Evolutionary conservation across 2,329 filamentous ascomycete genomes (phyloP).

Genomic region (Botrytis elliptica): DNA sequence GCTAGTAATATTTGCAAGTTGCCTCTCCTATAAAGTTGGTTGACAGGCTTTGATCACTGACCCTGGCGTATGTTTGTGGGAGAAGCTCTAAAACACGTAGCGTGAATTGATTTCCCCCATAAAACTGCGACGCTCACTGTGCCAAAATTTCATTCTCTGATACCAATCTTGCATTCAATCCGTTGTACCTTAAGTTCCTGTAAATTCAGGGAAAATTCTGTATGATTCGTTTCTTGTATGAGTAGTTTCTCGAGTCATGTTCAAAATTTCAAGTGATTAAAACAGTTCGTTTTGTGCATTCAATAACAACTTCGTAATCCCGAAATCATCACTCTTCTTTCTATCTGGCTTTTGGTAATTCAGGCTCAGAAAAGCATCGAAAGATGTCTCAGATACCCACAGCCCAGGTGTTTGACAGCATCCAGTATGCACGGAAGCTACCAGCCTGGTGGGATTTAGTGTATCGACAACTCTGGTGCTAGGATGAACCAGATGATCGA

Average conservation of each 20-base stretch:
- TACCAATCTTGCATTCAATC: not conserved
- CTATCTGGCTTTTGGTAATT: conserved; percentile 43
- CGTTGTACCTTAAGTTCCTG: not conserved
- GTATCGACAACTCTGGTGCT: conserved; percentile 45
- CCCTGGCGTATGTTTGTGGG: not conserved
- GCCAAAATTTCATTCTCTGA: not conserved
- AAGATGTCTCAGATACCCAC: not conserved
- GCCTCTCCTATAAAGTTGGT: not conserved
- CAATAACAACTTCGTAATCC: conserved; percentile 67
- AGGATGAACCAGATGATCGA: conserved; percentile 43
- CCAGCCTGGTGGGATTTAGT: conserved; percentile 29
- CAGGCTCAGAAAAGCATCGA: not conserved
- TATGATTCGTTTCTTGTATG: conserved; percentile 54
- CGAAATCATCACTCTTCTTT: conserved; percentile 61
- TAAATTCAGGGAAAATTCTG: conserved; percentile 54
- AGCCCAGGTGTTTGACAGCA: not conserved
- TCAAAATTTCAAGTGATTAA: conserved; percentile 53
- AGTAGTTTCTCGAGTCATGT: conserved; percentile 60
- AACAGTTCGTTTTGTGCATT: conserved; percentile 54
- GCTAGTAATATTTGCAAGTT: not conserved
- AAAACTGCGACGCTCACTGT: conserved; percentile 49
- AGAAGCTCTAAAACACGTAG: conserved; percentile 42
- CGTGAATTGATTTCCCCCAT: conserved; percentile 45
- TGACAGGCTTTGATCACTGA: not conserved
- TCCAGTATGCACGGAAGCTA: not conserved